Percentiles rank a stretch among this genome's conserved stretches.
phyloP scores from a whole-genome alignment of 2,329 filamentous ascomycete genomes.

The Xylaria sp. region DNA sequence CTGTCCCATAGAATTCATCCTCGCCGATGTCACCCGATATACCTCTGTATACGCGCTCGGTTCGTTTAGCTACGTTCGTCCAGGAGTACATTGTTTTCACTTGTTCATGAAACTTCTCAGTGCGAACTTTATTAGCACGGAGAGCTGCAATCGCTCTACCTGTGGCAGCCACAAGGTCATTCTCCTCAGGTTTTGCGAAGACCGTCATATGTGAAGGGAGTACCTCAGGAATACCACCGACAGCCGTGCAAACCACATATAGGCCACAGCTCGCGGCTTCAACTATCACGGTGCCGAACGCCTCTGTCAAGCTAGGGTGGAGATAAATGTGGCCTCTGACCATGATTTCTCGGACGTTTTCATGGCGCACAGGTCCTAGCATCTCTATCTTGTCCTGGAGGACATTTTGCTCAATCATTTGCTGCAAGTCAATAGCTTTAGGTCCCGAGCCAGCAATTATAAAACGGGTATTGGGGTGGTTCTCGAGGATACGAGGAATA shows the following conservation, averaged over 20 bases:
- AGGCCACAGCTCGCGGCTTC: conserved; percentile 95
- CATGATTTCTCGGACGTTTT: conserved; percentile 98
- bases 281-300: conserved; percentile 97
- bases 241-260: conserved; percentile 95
- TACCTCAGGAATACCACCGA: conserved; percentile 96
- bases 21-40: conserved; percentile 88
- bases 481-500: conserved; percentile 89
- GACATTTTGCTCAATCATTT: conserved; percentile 96
- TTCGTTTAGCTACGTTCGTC: conserved; percentile 93
- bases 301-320: conserved; percentile 93
- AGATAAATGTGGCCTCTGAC: conserved; percentile 95
- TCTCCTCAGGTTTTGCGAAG: conserved; percentile 95
- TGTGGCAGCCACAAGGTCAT: conserved; percentile 90
- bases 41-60: conserved; percentile 93
- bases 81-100: conserved; percentile 99
- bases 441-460: conserved; percentile 96
- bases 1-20: conserved; percentile 87
- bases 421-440: conserved; percentile 96
- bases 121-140: conserved; percentile 85
- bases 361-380: conserved; percentile 90
- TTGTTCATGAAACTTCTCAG: conserved; percentile 94
- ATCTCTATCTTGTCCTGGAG: conserved; percentile 94
- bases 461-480: conserved; percentile 92
- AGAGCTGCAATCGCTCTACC: conserved; percentile 88
- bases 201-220: conserved; percentile 96